Evolutionary conservation across 2,329 filamentous ascomycete species (phyloP).

Genomic region (Sclerotinia spermophila): DNA sequence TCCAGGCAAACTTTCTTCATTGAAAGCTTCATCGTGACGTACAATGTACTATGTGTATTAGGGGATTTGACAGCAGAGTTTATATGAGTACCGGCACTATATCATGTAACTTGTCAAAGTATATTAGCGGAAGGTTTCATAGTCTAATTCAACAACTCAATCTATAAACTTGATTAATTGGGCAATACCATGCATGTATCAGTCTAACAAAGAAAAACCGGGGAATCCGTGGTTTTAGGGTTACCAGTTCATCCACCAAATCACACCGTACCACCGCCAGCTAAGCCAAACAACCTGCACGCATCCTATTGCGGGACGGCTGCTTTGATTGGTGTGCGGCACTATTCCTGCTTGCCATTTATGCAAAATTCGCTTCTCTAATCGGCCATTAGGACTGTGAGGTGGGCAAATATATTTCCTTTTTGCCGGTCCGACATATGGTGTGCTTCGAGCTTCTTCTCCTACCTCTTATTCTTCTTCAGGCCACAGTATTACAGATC

Average conservation of each 20-base stretch:
- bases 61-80: not conserved
- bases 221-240: not conserved
- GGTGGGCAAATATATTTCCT: not conserved
- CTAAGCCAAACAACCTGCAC: conserved; percentile 17
- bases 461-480: not conserved
- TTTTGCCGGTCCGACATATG: not conserved
- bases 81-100: not conserved
- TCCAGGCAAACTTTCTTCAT: not conserved
- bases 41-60: not conserved
- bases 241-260: conserved; percentile 1
- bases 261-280: conserved; percentile 14
- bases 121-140: not conserved
- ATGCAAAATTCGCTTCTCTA: not conserved
- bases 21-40: not conserved
- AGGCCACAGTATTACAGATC: not conserved
- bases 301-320: conserved; percentile 5
- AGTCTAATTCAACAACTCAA: not conserved
- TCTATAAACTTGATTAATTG: not conserved
- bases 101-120: not conserved
- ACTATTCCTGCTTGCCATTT: conserved; percentile 8
- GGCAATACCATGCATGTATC: not conserved
- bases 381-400: not conserved
- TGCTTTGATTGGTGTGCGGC: conserved; percentile 10
- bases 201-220: not conserved
- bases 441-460: not conserved